Base-by-base conservation (phyloP, 108 stramenopile genomes). In the Chaetoceros tenuissimus region DNA sequence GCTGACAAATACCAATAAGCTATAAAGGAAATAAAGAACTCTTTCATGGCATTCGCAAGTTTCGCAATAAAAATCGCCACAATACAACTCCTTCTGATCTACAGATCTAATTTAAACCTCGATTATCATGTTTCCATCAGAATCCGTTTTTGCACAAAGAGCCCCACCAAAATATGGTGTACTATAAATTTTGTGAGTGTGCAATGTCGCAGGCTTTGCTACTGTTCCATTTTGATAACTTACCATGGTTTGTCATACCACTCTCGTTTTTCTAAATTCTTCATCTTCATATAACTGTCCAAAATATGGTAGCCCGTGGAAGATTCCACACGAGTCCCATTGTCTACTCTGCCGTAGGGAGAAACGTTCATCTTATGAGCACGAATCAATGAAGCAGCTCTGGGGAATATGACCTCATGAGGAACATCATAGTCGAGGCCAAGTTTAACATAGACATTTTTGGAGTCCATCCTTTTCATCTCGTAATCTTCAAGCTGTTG, bases 81-180 rank as follows among this genome's bases (percentile, higher is more conserved):
- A n/a, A n/a, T n/a, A n/a, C n/a, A n/a, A n/a, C n/a, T n/a, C n/a
- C n/a, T n/a, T 40, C 5, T 40, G 34, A 40, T 40, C 13, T 40
- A 40, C 5, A 10, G 5, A 40, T 40, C 13, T 40, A 55, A 19
- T 55, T 66, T 47, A 64, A 13, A 59, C 63, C 46, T 68, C 52
- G 31, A 73, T 73, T 28, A 68, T 68, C 64, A 73, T 66, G 24
- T 73, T 73, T 29, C 75, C 75, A 48, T 72, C 71, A 21, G 67
- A 60, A 43, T 77, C 75, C 22, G 62, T 55, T 31, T 77, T 77
- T 47, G 75, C 75, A 23, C 75, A 77, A 13, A 77, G 29, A 13
- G 75, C 62, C 18, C 75, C 75, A 57, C 62, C 62, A 56, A 77
- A 68, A 47, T 60, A 43, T 62, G 63, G 29, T 13, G 34, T 40